Conservation (phyloP, 148 eudicot genomes). For the Fagopyrum tataricum region DNA sequence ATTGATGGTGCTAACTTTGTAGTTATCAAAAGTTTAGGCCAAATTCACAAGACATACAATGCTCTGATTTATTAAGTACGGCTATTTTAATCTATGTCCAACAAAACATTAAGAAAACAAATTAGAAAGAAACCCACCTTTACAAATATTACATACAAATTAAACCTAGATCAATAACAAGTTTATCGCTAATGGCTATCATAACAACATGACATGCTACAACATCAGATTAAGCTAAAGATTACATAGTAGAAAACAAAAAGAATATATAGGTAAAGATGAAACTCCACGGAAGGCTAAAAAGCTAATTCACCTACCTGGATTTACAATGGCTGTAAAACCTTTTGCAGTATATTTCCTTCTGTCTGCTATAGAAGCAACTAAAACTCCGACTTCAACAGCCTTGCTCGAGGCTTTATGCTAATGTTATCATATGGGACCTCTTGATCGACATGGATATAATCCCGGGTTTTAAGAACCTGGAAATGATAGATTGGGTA, state of each 20-base stretch:
- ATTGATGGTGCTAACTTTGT: no score
- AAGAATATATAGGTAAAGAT: not conserved
- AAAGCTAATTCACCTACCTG: not conserved
- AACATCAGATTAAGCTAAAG: slow-evolving; percentile 10
- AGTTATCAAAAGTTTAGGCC: no score
- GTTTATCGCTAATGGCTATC: slow-evolving; percentile 1
- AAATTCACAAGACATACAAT: no score
- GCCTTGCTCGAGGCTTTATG: slow-evolving; percentile 66
- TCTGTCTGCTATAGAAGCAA: not conserved
- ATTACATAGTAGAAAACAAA: not conserved
- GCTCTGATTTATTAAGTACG: no score
- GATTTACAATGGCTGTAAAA: not conserved
- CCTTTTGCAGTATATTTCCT: slow-evolving; percentile 3
- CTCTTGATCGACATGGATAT: slow-evolving; percentile 64
- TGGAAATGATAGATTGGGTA: slow-evolving; percentile 17
- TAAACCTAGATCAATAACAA: slow-evolving; percentile 1
- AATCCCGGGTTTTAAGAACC: slow-evolving; percentile 96
- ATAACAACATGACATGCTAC: not conserved
- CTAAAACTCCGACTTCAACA: slow-evolving; percentile 67
- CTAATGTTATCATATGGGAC: slow-evolving; percentile 47
- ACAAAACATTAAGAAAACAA: not conserved
- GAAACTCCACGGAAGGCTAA: not conserved
- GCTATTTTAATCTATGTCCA: no score
- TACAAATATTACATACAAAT: slow-evolving; percentile 1
- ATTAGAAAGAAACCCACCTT: not conserved